Evolutionary conservation across 2,329 filamentous ascomycete species (phyloP).

Genomic region (Phialocephala sp.): DNA sequence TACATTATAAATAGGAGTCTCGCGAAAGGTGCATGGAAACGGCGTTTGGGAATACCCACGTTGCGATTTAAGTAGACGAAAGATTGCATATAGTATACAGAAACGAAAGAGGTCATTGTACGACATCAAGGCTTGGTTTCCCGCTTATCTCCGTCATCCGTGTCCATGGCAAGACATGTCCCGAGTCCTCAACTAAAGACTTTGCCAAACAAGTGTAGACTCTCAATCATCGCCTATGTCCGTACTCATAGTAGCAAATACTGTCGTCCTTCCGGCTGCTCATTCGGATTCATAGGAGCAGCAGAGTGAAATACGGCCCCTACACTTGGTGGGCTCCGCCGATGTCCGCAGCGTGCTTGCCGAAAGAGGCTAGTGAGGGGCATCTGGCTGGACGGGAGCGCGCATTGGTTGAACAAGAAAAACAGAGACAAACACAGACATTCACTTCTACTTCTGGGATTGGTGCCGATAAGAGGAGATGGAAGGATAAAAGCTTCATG

Average conservation of each 20-base stretch:
- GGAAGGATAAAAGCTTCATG: neutral
- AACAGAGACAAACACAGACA: slow-evolving; percentile 5
- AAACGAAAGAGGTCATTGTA: neutral
- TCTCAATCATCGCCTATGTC: neutral
- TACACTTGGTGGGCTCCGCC: neutral
- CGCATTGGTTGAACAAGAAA: slow-evolving; percentile 18
- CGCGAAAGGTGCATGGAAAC: slow-evolving; percentile 12
- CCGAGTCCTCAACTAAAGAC: no score
- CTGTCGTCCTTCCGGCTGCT: neutral
- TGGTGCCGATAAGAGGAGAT: neutral
- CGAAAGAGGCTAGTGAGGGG: slow-evolving; percentile 1
- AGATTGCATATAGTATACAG: neutral
- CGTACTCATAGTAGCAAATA: neutral
- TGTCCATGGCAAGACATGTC: no score
- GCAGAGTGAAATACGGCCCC: no score
- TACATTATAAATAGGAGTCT: slow-evolving; percentile 3
- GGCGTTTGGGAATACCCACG: slow-evolving; percentile 28
- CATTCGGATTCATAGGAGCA: neutral
- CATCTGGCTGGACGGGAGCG: slow-evolving; percentile 9
- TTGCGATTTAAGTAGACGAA: neutral
- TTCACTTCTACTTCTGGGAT: neutral
- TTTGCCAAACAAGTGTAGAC: no score
- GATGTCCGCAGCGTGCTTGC: neutral
- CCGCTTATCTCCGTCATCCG: neutral
- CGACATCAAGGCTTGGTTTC: neutral